Evolutionary conservation across 495 filamentous ascomycete species (phyloP), one percentile per base, ranked within the genome.

Genomic region (Aspergillus taichungensis): DNA sequence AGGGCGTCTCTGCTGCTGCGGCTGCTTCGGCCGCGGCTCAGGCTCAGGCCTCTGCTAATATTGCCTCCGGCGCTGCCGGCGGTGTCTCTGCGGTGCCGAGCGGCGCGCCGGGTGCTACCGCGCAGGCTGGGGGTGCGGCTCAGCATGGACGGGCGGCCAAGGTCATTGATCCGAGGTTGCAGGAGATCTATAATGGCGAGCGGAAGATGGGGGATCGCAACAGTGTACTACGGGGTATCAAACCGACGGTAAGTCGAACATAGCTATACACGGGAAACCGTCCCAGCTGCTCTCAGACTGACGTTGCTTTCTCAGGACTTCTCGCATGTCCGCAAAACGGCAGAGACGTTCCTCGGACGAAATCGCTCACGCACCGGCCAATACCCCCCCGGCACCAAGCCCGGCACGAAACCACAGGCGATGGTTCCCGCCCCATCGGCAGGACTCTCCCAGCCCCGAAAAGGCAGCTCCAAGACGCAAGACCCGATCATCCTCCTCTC

Each of bases 401-500:
- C 67, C 24, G 63, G 65, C 49, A 63, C 49, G 39, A 70, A 69
- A 50, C 50, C 51, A 40, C 57, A 60, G 28, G 49, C 66, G 18
- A 56, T 51, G 50, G 57, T 57, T 14, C 71, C 57, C 35, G 58
- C 66, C n/a, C 69, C 66, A 5, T 71, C 69, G 10, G 67, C 67
- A 1, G 69, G 67, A 0, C 59, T 72, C 10, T 56, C 67, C 2
- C 51, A 66, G 40, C 47, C 62, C 8, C 59, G 57, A 29, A 63
- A 66, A 13, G 72, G 77, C 54, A 77, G 75, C 45, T 64, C 74
- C 43, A 63, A 64, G 56, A 75, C 77, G 10, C 80, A 87, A 40
- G 89, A 98, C 59, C 94, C 94, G 13, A 99, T 99, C 66, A 95
- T 99, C 68, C 80, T 99, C 10, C 83, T 99, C 55, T 97, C 94